Evolutionary conservation across 2,329 filamentous ascomycete genomes (phyloP), one percentile per base, ranked within the genome.

Genomic region (Diaporthe humulicola): DNA sequence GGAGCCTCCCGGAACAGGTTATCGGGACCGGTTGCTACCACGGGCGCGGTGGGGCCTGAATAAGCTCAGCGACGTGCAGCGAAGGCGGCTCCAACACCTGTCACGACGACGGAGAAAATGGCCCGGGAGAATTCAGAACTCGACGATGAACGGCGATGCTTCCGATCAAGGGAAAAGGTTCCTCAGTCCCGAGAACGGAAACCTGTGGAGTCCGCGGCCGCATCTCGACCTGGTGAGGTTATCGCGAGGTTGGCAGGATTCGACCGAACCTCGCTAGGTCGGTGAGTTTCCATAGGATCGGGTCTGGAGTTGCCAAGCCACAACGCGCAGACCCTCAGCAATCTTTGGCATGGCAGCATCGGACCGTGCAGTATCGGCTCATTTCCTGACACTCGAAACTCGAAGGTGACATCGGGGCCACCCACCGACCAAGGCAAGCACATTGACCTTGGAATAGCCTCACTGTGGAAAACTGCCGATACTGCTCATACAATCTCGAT

Each of bases 401-500:
- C 64, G n/a, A 69, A 54, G 64, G 64, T 69, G 64, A 54, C 64
- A 69, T 69, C 48, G 33, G 48, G n/a, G 25, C 45, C 48, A 40
- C 25, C 19, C 64, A 69, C 14, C 28, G 14, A 38, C 30, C 22
- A 36, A 40, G 14, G 38, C 30, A 40, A 40, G 30, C 15, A 25
- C 64, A 54, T n/a, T 67, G 33, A 40, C 25, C 30, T 54, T 40
- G 56, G 66, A 64, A 74, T 64, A 64, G 56, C 73, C 48, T 71
- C 66, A 64, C n/a, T 66, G 36, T 28, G 42, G 36, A 48, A 48
- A 52, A 73, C 52, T 57, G 70, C 56, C 70, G 61, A 73, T 73
- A 52, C 30, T 57, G 38, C 54, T 15, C 36, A 17, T 28, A 64
- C 61, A 70, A 70, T 73, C 74, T 70, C 74, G 74, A 75, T 75